Percentiles rank a stretch among this genome's conserved stretches.
Evolutionary conservation across 2,329 filamentous ascomycete species (phyloP).

Genomic region (Colletotrichum tamarilloi): DNA sequence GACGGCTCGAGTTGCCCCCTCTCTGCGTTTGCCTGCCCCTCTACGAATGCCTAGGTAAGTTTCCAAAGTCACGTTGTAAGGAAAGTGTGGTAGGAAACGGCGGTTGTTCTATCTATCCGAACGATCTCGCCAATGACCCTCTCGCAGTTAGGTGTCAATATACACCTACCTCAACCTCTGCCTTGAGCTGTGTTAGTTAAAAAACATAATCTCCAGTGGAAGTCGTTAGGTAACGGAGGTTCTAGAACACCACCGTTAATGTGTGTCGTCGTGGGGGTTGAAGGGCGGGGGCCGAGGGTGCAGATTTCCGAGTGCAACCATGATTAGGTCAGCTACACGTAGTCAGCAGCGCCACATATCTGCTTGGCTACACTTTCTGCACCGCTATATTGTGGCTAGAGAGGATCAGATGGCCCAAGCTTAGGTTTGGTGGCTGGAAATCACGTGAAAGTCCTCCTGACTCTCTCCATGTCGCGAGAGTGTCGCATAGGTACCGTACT

Average conservation of each 20-base stretch:
- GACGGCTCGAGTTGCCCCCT: background rate
- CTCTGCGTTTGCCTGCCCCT: background rate
- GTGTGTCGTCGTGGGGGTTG: background rate
- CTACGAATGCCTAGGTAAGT: background rate
- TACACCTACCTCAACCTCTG: background rate
- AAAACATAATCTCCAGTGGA: background rate
- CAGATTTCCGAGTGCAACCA: background rate
- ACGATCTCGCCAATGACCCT: background rate
- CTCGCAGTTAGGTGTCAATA: background rate
- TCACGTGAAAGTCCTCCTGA: background rate
- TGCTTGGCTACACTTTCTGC: background rate
- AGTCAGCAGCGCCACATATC: background rate
- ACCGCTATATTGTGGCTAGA: background rate
- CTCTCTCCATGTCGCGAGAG: background rate
- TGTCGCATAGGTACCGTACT: background rate
- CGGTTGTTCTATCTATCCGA: background rate
- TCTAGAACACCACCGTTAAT: background rate
- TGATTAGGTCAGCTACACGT: background rate
- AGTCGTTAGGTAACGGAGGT: background rate
- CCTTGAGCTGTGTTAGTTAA: background rate
- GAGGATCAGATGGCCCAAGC: background rate
- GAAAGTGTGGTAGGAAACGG: too few relatives aligned
- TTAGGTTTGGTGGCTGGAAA: background rate
- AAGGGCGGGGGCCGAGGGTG: background rate
- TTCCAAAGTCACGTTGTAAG: too few relatives aligned